phyloP scores from a whole-genome alignment of 208 protist genomes.

The Sergeia podlipaevii region DNA sequence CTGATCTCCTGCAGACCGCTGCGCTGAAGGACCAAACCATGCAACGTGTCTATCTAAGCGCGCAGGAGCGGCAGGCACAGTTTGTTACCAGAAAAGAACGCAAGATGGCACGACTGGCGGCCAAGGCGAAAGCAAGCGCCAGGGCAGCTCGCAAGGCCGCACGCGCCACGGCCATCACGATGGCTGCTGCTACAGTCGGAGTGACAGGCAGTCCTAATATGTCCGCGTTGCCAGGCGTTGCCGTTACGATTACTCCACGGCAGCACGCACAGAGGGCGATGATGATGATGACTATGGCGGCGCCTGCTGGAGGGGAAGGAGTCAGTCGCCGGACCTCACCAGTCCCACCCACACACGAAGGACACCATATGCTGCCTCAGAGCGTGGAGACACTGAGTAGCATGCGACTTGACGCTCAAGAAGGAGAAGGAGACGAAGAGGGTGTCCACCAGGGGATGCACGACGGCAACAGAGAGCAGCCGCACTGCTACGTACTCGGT shows the following conservation, averaged over 20 bases:
- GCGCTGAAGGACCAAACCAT: conserved; percentile 50
- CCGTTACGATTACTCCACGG: no score
- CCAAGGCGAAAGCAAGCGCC: not conserved
- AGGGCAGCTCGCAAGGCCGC: not conserved
- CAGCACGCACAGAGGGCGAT: not conserved
- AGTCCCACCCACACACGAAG: no score
- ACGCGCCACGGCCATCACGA: not conserved
- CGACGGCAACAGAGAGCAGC: no score
- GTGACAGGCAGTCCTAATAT: no score
- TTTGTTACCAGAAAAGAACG: conserved; percentile 9
- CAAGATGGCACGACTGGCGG: not conserved
- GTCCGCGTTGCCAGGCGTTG: no score
- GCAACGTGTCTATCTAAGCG: conserved; percentile 39
- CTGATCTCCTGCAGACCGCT: conserved; percentile 45
- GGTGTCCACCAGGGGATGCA: not conserved
- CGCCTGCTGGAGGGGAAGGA: no score
- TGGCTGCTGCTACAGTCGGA: no score
- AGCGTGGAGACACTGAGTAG: no score
- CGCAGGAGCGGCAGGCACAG: conserved; percentile 26
- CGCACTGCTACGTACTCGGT: not conserved
- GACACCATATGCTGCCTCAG: no score
- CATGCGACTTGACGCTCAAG: no score
- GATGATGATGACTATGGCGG: not conserved
- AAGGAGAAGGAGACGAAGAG: no score
- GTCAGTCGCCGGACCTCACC: no score